Evolutionary conservation across 805 yeast species (phyloP).

Genomic region (Zygosaccharomyces bailii): DNA sequence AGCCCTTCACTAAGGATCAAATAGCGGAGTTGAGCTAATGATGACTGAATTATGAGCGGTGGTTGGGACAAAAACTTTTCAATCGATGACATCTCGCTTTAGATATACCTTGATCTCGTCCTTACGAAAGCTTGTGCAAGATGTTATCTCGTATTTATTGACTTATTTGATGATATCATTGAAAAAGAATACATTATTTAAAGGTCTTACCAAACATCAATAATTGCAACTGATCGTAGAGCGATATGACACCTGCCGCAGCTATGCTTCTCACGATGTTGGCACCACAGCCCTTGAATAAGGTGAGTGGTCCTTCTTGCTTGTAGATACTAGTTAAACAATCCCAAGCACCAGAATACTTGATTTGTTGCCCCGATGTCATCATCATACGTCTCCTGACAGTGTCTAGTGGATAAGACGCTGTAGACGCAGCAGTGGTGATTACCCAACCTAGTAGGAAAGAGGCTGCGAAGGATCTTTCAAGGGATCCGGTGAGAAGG

Average conservation of each 20-base stretch:
- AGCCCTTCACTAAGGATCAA: conserved; percentile 26
- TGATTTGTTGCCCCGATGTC: conserved; percentile 96
- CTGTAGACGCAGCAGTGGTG: conserved; percentile 94
- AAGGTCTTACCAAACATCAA: conserved; percentile 90
- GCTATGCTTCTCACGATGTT: conserved; percentile 98
- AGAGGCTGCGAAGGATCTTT: conserved; percentile 86
- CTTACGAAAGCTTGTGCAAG: not conserved
- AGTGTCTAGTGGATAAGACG: conserved; percentile 95
- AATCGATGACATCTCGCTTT: conserved; percentile 12
- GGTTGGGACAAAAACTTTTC: conserved; percentile 19
- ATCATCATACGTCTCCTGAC: conserved; percentile 99
- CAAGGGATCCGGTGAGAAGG: conserved; percentile 82
- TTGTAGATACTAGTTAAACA: conserved; percentile 83
- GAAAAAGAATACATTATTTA: conserved; percentile 40
- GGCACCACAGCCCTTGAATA: conserved; percentile 98
- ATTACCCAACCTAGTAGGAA: conserved; percentile 93
- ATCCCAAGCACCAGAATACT: conserved; percentile 88
- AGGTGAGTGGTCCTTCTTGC: conserved; percentile 81
- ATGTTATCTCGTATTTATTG: not conserved
- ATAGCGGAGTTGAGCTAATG: conserved; percentile 20
- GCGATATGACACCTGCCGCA: conserved; percentile 96
- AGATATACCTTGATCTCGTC: too few species aligned
- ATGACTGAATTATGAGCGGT: conserved; percentile 20
- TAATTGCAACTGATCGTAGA: conserved; percentile 91
- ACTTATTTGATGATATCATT: not conserved